These are phyloP conservation scores for Taxillus chinensis DNA, from an alignment of 164 flowering plant genomes.

Conservation along the genomic window DNA sequence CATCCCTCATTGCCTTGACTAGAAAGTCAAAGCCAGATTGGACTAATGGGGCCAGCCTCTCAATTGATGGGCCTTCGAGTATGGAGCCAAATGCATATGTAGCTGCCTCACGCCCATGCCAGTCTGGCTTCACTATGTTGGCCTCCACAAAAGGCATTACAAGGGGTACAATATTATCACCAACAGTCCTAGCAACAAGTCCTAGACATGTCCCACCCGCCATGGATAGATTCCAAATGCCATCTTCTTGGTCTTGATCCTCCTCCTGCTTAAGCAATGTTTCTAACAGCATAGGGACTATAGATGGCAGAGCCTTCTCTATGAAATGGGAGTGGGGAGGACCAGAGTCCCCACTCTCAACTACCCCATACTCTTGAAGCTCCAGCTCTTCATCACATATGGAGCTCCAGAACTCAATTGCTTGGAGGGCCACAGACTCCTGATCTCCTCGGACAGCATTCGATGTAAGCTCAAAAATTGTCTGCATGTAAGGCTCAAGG, in stretches of 20 bases:
- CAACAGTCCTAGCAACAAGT: constrained; percentile 71
- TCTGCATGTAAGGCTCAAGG: constrained; percentile 67
- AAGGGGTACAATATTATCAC: constrained; percentile 60
- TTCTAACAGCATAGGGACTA: constrained; percentile 69
- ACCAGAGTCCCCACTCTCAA: constrained; percentile 36
- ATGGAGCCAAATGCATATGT: constrained; percentile 81
- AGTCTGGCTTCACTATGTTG: constrained; percentile 55
- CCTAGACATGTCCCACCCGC: constrained; percentile 83
- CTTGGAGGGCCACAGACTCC: constrained; percentile 76
- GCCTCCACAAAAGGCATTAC: constrained; percentile 74
- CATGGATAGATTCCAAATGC: constrained; percentile 71
- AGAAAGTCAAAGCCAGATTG: constrained; percentile 50
- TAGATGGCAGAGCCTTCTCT: constrained; percentile 52
- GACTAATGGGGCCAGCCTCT: constrained; percentile 53
- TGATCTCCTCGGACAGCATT: constrained; percentile 64
- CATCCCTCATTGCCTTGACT: constrained; percentile 57
- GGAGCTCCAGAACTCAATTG: constrained; percentile 84
- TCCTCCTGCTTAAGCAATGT: constrained; percentile 76
- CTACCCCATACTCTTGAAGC: constrained; percentile 43
- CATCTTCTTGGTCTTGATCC: constrained; percentile 78
- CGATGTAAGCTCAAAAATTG: constrained; percentile 59
- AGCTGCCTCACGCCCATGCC: constrained; percentile 74
- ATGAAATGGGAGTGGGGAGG: constrained; percentile 46
- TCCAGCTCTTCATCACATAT: constrained; percentile 82
- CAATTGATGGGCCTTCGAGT: constrained; percentile 64